Percentiles rank a stretch among this genome's conserved stretches.
Conservation (phyloP, 2,329 filamentous ascomycete genomes). For the Aspergillus spinulosporus region DNA sequence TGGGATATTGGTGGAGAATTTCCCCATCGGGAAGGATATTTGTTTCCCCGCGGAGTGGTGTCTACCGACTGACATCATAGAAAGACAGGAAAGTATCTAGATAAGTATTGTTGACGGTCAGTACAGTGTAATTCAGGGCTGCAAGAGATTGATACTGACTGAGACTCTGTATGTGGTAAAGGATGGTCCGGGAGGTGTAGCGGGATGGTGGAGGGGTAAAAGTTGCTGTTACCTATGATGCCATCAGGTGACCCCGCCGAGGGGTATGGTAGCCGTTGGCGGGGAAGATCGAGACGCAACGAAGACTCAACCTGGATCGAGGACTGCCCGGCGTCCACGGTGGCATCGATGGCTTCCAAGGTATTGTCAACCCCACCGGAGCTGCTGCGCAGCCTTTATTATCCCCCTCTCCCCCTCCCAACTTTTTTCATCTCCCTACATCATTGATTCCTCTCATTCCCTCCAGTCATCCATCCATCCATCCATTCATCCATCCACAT, state of each 20-base stretch:
- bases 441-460: neutral
- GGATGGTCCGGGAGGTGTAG: neutral
- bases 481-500: neutral
- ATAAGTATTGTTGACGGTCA: neutral
- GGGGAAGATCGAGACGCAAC: conserved; percentile 1
- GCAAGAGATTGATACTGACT: neutral
- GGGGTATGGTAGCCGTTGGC: conserved; percentile 10
- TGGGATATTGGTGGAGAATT: neutral
- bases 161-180: neutral
- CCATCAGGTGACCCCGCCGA: conserved; percentile 10
- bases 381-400: neutral
- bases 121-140: too few relatives aligned
- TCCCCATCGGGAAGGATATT: neutral
- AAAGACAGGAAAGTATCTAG: too few relatives aligned
- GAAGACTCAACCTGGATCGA: neutral
- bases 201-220: neutral
- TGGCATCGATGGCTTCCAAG: neutral
- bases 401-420: neutral
- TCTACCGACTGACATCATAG: conserved; percentile 6
- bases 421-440: neutral
- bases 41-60: conserved; percentile 2
- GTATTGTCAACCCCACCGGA: conserved; percentile 20
- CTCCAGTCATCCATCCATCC: neutral
- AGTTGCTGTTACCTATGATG: neutral
- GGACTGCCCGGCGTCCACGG: neutral